These are phyloP conservation scores for Wallacemonas sp. DNA, from an alignment of 208 protist genomes.

Conservation along the genomic window DNA sequence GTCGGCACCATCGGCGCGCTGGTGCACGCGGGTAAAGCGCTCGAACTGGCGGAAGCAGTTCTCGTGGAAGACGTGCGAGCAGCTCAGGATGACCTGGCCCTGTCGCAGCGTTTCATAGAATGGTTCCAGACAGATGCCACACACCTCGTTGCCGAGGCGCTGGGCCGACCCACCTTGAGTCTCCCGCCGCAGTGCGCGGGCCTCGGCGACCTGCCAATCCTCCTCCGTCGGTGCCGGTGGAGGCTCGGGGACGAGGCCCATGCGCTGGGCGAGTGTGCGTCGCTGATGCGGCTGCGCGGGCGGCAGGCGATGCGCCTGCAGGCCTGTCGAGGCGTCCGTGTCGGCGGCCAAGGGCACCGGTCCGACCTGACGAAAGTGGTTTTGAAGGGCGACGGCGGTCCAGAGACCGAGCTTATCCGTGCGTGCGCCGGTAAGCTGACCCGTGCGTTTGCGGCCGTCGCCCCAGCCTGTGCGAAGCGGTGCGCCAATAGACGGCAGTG, in stretches of 20 bases:
- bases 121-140: slow-evolving; percentile 79
- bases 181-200: slow-evolving; percentile 52
- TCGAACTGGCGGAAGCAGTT: slow-evolving; percentile 87
- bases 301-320: slow-evolving; percentile 27
- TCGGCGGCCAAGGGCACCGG: slow-evolving; percentile 10
- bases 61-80: slow-evolving; percentile 87
- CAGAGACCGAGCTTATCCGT: slow-evolving; percentile 73
- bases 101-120: slow-evolving; percentile 54
- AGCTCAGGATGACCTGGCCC: slow-evolving; percentile 83
- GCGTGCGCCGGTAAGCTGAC: slow-evolving; percentile 16
- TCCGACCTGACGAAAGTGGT: slow-evolving; percentile 71
- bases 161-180: slow-evolving; percentile 11
- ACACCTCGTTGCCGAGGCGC: slow-evolving; percentile 31
- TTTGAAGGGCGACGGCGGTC: slow-evolving; percentile 86
- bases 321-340: neutral
- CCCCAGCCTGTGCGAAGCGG: slow-evolving; percentile 37
- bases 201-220: slow-evolving; percentile 66
- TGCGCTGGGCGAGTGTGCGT: slow-evolving; percentile 80
- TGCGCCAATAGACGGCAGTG: slow-evolving; percentile 46
- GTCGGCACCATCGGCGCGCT: slow-evolving; percentile 37
- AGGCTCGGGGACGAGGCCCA: slow-evolving; percentile 77
- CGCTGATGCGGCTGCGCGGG: slow-evolving; percentile 38
- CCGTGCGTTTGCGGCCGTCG: slow-evolving; percentile 11
- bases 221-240: slow-evolving; percentile 62
- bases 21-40: slow-evolving; percentile 54